Percentiles rank a stretch among this genome's conserved stretches.
Evolutionary conservation across 2,329 filamentous ascomycete genomes (phyloP).

Genomic region (Aspergillus sclerotialis): DNA sequence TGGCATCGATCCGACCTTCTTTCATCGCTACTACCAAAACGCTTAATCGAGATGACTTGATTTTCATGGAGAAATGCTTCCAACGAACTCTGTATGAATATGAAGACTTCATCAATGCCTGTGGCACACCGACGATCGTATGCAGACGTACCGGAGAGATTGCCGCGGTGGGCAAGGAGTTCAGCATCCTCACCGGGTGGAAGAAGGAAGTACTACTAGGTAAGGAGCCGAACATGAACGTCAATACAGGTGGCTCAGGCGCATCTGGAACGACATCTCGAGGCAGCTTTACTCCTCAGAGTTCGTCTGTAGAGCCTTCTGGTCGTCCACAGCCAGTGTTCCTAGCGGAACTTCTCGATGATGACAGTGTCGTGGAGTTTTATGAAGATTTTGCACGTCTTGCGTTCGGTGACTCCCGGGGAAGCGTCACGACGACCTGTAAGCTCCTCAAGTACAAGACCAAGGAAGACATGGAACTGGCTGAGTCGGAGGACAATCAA

Average conservation of each 20-base stretch:
- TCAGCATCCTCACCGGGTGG: constrained; percentile 93
- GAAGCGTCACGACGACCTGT: constrained; percentile 74
- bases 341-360: constrained; percentile 84
- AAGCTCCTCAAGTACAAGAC: constrained; percentile 86
- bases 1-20: constrained; percentile 83
- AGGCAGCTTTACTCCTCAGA: constrained; percentile 44
- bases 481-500: constrained; percentile 43
- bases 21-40: constrained; percentile 89
- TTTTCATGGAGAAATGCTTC: constrained; percentile 97
- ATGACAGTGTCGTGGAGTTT: constrained; percentile 87
- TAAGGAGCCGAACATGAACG: constrained; percentile 78
- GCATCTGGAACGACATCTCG: constrained; percentile 36
- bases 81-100: constrained; percentile 90
- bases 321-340: constrained; percentile 71
- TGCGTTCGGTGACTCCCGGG: constrained; percentile 84
- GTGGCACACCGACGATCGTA: constrained; percentile 84
- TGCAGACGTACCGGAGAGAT: constrained; percentile 89
- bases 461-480: constrained; percentile 48
- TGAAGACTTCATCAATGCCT: constrained; percentile 83
- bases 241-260: constrained; percentile 60
- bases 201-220: constrained; percentile 82
- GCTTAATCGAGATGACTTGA: constrained; percentile 78
- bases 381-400: constrained; percentile 92
- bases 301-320: constrained; percentile 32
- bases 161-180: constrained; percentile 93